phyloP scores from a whole-genome alignment of 2,329 filamentous ascomycete species.

The Gnomoniopsis smithogilvyi region DNA sequence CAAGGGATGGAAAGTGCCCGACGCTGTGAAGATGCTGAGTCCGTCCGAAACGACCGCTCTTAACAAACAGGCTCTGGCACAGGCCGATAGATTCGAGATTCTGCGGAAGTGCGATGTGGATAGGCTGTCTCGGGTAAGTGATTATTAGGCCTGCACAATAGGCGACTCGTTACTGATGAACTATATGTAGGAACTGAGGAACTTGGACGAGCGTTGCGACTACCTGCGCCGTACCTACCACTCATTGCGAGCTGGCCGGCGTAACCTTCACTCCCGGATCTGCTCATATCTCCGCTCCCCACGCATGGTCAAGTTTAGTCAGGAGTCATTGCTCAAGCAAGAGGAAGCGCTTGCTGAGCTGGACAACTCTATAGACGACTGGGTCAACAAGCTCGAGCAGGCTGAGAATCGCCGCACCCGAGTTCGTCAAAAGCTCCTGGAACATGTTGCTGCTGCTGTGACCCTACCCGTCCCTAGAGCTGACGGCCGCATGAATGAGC shows the following conservation, averaged over 20 bases:
- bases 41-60: slow-evolving; percentile 47
- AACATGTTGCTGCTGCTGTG: slow-evolving; percentile 73
- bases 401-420: slow-evolving; percentile 74
- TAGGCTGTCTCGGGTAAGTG: slow-evolving; percentile 57
- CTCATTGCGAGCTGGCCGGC: slow-evolving; percentile 70
- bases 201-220: slow-evolving; percentile 73
- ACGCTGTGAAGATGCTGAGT: slow-evolving; percentile 48
- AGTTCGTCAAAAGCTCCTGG: slow-evolving; percentile 75
- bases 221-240: slow-evolving; percentile 76
- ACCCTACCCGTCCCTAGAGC: slow-evolving; percentile 41
- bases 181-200: slow-evolving; percentile 61
- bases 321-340: slow-evolving; percentile 73
- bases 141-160: neutral
- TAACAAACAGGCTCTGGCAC: slow-evolving; percentile 58
- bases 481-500: slow-evolving; percentile 34
- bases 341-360: slow-evolving; percentile 76
- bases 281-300: slow-evolving; percentile 73
- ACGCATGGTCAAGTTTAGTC: slow-evolving; percentile 67
- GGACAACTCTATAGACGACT: slow-evolving; percentile 75
- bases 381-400: slow-evolving; percentile 75
- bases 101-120: slow-evolving; percentile 61
- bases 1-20: slow-evolving; percentile 50
- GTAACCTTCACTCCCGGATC: slow-evolving; percentile 73
- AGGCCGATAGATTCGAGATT: slow-evolving; percentile 64
- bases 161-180: neutral